phyloP scores from a whole-genome alignment of 2,329 filamentous ascomycete genomes.

The Penicillium griseofulvum region DNA sequence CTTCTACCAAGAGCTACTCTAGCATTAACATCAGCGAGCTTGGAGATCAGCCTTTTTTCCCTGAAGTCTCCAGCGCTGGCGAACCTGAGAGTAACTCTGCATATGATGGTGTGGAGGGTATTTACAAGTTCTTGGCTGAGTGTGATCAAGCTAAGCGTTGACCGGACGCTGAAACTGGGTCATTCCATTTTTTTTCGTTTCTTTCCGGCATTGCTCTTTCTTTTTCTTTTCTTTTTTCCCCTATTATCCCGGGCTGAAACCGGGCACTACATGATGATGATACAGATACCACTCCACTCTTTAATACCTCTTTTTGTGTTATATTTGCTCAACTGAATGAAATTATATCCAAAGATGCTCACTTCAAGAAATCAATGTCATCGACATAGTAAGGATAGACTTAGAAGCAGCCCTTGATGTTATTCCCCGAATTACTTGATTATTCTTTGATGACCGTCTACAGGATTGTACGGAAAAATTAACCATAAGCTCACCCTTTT shows the following conservation, averaged over 20 bases:
- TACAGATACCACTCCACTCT: conserved; percentile 27
- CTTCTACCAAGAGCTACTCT: conserved; percentile 55
- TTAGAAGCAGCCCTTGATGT: background rate
- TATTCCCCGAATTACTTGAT: background rate
- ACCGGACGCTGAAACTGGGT: background rate
- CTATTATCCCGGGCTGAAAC: conserved; percentile 7
- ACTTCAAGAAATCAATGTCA: background rate
- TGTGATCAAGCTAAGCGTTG: conserved; percentile 52
- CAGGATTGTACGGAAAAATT: background rate
- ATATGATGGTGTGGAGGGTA: conserved; percentile 64
- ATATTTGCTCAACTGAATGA: background rate
- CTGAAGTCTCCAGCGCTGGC: conserved; percentile 40
- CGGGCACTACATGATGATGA: conserved; percentile 16
- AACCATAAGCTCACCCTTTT: background rate
- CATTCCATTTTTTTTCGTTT: background rate
- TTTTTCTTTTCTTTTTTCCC: conserved; percentile 4
- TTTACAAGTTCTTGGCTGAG: conserved; percentile 64
- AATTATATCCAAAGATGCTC: background rate
- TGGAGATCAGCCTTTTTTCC: conserved; percentile 40
- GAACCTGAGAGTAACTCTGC: conserved; percentile 44
- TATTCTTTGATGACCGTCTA: background rate
- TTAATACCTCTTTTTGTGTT: background rate
- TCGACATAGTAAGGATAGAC: too few relatives aligned
- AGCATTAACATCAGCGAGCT: conserved; percentile 57
- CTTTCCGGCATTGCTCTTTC: background rate